Conservation (phyloP, 345 rosid genomes). For the Rhodamnia argentea region DNA sequence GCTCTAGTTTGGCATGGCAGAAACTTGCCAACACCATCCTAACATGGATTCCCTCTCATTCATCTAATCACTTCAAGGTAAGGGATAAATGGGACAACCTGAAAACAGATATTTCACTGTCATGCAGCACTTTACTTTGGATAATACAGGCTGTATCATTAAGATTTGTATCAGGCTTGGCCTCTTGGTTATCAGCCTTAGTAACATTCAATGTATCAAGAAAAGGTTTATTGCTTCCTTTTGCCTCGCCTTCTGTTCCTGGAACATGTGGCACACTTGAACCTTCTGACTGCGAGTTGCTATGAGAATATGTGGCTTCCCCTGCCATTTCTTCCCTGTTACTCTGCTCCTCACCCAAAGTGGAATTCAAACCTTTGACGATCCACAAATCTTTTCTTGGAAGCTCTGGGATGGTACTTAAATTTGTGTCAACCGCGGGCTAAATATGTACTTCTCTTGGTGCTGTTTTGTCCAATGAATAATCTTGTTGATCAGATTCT, state of each 20-base stretch:
- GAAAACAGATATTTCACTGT: neutral
- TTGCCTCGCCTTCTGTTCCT: constrained; percentile 10
- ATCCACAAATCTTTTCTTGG: constrained; percentile 7
- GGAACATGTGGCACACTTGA: neutral
- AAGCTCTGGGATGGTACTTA: neutral
- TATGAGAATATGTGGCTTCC: neutral
- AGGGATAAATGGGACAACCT: neutral
- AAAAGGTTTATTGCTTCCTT: constrained; percentile 13
- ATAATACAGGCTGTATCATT: constrained; percentile 9
- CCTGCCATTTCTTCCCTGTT: neutral
- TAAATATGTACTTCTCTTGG: neutral
- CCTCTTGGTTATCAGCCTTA: constrained; percentile 2
- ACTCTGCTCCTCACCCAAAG: constrained; percentile 11
- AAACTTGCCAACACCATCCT: neutral
- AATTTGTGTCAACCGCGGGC: neutral
- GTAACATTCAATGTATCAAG: constrained; percentile 7
- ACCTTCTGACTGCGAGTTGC: neutral
- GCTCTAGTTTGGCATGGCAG: neutral
- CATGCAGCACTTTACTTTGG: constrained; percentile 8
- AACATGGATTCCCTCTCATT: neutral
- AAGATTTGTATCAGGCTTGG: constrained; percentile 1
- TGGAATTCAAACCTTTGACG: constrained; percentile 1
- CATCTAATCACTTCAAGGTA: neutral
- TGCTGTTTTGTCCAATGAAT: neutral
- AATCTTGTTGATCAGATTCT: constrained; percentile 8